Percentiles rank a stretch among this genome's conserved stretches.
phyloP scores from a whole-genome alignment of 345 rosid species.

The Corchorus olitorius region DNA sequence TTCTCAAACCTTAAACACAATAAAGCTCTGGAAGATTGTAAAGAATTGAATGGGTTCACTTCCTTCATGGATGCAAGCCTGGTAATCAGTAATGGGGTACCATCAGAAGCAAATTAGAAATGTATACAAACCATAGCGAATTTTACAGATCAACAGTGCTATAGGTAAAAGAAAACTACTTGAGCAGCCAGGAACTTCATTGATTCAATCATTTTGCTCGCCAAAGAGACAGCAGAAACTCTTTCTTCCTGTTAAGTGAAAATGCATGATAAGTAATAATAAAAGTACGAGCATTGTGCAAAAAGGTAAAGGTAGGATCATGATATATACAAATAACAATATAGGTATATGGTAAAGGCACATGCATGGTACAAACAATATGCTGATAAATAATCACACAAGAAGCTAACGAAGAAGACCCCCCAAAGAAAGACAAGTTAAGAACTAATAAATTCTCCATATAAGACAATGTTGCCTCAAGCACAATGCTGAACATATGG shows the following conservation, averaged over 20 bases:
- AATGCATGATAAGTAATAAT: background rate
- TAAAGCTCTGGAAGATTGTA: conserved; percentile 85
- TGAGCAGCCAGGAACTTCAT: conserved; percentile 81
- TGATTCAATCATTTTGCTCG: conserved; percentile 84
- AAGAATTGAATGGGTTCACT: conserved; percentile 89
- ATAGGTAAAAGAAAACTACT: conserved; percentile 47
- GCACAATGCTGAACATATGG: background rate
- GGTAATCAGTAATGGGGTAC: conserved; percentile 26
- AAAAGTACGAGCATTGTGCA: conserved; percentile 1
- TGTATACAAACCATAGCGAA: conserved; percentile 2
- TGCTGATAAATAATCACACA: background rate
- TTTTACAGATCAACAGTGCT: conserved; percentile 1
- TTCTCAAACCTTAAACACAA: conserved; percentile 77
- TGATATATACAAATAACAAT: background rate
- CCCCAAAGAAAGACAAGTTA: background rate
- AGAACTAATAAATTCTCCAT: background rate
- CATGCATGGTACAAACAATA: background rate
- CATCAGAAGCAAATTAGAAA: conserved; percentile 27
- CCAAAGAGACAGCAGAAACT: conserved; percentile 76
- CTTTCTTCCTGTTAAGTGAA: conserved; percentile 69
- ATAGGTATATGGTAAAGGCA: background rate
- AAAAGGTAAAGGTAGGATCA: background rate
- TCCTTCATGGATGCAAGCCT: conserved; percentile 95
- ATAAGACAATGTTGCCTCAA: background rate
- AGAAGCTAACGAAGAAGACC: background rate